Evolutionary conservation across 345 rosid genomes (phyloP), one percentile per base, ranked within the genome.

Genomic region (Eucalyptus paniculata): DNA sequence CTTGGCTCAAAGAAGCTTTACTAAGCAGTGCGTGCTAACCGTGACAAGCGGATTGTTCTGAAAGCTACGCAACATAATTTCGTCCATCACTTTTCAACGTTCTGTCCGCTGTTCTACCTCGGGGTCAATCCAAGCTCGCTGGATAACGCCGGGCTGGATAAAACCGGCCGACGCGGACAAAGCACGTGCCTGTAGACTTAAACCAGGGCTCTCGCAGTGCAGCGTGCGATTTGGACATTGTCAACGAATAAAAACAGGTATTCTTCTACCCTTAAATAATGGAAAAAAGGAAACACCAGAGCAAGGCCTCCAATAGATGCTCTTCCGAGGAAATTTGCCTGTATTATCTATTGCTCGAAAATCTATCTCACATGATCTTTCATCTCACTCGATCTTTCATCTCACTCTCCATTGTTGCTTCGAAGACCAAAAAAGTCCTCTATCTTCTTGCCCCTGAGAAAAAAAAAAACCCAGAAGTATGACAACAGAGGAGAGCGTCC

Each of bases 261-360:
- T 4, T 0, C 37, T 15, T n/a, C 19, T 65, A 15, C 77, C 77
- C 37, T 1, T 0, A 15, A 8, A 65, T 8, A 7, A 65, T 65
- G 5, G 0, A n/a, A 8, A 0, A 65, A n/a, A 0, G 77, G 77
- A n/a, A 65, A 21, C 19, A 1, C 37, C 77, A n/a, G 12, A n/a
- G 40, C 1, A 1, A 2, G 21, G 77, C 10, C 3, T 14, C 77
- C 40, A 65, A 2, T n/a, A 2, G 77, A n/a, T n/a, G 21, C 77
- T 65, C 3, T 14, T 65, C 37, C 11, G 16, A 65, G 77, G 21
- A 16, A 65, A 65, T 8, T 65, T 65, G 3, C 77, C 77, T 2
- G 2, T 4, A n/a, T 65, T 4, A 65, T n/a, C 19, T n/a, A n/a
- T 1, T 4, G 1, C 37, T 65, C 10, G 0, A 14, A 11, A n/a